Conservation (phyloP, 139 green algal species). For the Tetratostichococcus sp. region DNA sequence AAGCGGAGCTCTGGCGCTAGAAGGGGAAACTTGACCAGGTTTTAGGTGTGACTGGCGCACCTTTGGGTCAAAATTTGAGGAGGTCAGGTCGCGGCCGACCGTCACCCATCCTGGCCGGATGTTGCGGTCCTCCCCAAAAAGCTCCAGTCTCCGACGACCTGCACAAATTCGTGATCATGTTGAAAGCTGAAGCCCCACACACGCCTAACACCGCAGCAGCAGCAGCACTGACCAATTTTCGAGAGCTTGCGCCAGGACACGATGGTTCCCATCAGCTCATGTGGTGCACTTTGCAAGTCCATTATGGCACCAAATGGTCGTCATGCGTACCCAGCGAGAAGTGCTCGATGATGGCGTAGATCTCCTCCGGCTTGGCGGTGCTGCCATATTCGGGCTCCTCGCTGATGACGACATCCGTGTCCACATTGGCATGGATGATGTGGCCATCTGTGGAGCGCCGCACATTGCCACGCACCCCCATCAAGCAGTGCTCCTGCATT, state of each 20-base stretch:
- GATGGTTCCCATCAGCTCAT: no score
- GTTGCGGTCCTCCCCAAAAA: conserved; percentile 87
- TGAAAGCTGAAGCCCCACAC: no score
- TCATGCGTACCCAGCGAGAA: conserved; percentile 38
- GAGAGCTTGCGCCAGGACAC: no score
- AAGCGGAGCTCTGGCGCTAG: no score
- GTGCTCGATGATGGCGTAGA: conserved; percentile 81
- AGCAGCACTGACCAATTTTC: neutral
- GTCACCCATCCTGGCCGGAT: conserved; percentile 80
- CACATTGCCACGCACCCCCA: conserved; percentile 75
- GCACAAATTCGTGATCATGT: neutral
- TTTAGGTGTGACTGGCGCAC: conserved; percentile 10
- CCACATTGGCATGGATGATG: conserved; percentile 76
- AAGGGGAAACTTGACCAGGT: no score
- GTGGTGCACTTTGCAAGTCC: no score
- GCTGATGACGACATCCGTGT: conserved; percentile 76
- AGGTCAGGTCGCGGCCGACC: conserved; percentile 57
- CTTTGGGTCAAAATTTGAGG: conserved; percentile 66
- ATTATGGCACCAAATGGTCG: no score
- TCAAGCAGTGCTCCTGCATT: conserved; percentile 84
- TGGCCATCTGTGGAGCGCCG: conserved; percentile 62
- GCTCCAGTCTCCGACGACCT: conserved; percentile 59
- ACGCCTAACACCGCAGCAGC: no score
- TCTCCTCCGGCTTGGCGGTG: conserved; percentile 72
- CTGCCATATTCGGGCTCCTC: conserved; percentile 69